Percentiles rank a stretch among this genome's conserved stretches.
phyloP scores from a whole-genome alignment of 345 rosid genomes.

The Clarkia xantiana region DNA sequence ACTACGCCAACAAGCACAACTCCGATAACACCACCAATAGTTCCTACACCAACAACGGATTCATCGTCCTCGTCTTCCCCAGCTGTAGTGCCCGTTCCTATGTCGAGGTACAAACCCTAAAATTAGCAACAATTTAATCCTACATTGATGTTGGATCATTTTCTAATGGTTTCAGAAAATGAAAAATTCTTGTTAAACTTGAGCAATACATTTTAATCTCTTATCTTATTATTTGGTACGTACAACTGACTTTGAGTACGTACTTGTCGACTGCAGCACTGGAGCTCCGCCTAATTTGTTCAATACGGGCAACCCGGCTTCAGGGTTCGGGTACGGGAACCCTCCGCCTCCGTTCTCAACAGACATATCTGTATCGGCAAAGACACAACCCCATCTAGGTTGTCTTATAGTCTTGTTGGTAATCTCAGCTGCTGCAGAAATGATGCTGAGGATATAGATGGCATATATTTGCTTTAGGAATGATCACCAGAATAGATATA shows the following conservation, averaged over 20 bases:
- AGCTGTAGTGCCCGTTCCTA: slow-evolving; percentile 1
- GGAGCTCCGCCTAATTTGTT: slow-evolving; percentile 38
- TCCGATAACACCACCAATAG: slow-evolving; percentile 8
- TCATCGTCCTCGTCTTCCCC: slow-evolving; percentile 15
- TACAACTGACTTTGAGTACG: not conserved
- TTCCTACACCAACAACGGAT: slow-evolving; percentile 25
- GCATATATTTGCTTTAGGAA: not conserved
- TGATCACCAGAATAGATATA: too few relatives aligned
- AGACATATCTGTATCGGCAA: slow-evolving; percentile 21
- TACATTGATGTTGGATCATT: too few relatives aligned
- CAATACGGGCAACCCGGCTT: slow-evolving; percentile 33
- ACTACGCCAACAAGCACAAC: slow-evolving; percentile 20
- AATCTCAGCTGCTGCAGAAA: slow-evolving; percentile 14
- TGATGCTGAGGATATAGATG: slow-evolving; percentile 11
- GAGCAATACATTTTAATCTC: not conserved
- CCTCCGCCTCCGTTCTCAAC: slow-evolving; percentile 20
- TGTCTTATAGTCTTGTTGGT: slow-evolving; percentile 13
- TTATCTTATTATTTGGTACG: slow-evolving; percentile 25
- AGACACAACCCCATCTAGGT: slow-evolving; percentile 11
- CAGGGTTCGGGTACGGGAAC: slow-evolving; percentile 20
- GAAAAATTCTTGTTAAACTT: too few relatives aligned
- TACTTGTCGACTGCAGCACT: slow-evolving; percentile 14
- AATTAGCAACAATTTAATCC: not conserved
- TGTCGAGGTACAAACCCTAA: slow-evolving; percentile 10
- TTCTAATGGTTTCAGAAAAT: too few relatives aligned